Evolutionary conservation across 2,329 filamentous ascomycete genomes (phyloP).

Genomic region (Purpureocillium takamizusanense): DNA sequence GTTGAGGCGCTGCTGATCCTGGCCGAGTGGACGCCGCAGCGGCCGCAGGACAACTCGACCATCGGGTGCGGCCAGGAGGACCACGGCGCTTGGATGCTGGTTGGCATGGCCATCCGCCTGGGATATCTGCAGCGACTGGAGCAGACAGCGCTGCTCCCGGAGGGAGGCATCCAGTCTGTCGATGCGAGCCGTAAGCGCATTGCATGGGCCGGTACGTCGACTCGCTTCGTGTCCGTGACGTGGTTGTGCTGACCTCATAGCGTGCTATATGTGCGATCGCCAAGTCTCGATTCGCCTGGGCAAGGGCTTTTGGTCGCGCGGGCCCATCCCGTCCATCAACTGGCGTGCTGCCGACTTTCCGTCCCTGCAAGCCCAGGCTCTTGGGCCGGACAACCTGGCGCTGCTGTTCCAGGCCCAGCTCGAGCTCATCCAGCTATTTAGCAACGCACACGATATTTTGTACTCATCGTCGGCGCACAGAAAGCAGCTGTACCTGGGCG

Average conservation of each 20-base stretch:
- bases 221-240: not conserved
- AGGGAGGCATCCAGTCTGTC: constrained; percentile 48
- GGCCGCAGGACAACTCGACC: constrained; percentile 49
- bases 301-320: constrained; percentile 65
- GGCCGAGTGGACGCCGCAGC: constrained; percentile 65
- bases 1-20: constrained; percentile 62
- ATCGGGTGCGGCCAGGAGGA: constrained; percentile 67
- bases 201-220: constrained; percentile 49
- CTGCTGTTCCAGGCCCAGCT: constrained; percentile 63
- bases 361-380: constrained; percentile 47
- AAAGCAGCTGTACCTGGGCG: constrained; percentile 60
- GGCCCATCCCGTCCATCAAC: constrained; percentile 57
- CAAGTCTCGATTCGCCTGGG: constrained; percentile 64
- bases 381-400: constrained; percentile 57
- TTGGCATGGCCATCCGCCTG: constrained; percentile 59
- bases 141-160: constrained; percentile 55
- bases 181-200: constrained; percentile 54
- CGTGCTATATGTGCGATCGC: constrained; percentile 58
- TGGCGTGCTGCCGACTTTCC: constrained; percentile 59
- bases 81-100: constrained; percentile 69
- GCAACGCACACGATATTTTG: constrained; percentile 64
- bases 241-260: constrained; percentile 12
- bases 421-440: constrained; percentile 63
- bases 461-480: constrained; percentile 64
- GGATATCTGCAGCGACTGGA: constrained; percentile 64